Evolutionary conservation across 1,139 yeast species (phyloP), one percentile per base, ranked within the genome.

Genomic region (Lipomyces yarrowii): DNA sequence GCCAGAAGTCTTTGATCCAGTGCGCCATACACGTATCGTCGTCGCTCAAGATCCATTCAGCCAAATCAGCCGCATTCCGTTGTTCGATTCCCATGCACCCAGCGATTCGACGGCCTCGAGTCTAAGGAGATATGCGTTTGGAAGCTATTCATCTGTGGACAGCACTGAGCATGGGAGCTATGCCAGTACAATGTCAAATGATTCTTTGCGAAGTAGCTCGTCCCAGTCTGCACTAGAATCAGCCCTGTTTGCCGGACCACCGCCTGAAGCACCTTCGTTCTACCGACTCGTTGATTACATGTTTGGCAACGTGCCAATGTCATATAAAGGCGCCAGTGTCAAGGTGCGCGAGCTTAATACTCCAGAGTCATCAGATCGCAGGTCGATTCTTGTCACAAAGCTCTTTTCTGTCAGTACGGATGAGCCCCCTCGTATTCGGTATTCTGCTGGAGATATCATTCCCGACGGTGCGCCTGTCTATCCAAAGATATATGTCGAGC

Each of bases 261-360:
- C 61, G n/a, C 61, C 61, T 18, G 57, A 58, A 23, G 11, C 61
- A 4, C 57, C 57, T 18, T 30, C 52, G 4, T 58, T 58, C 18
- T 26, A 30, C 35, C 39, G 61, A 51, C 57, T 58, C 15, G 59
- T 58, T 10, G 70, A 67, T 35, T 63, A 65, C 61, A 67, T 67
- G 70, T 67, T 67, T 54, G 70, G 68, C 13, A 64, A 62, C 10
- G 61, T 65, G 8, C 70, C 70, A 26, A 37, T 65, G 48, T 65
- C 70, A 18, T 63, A 62, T 39, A 62, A 61, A 21, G 64, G 68
- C 15, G 57, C 67, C 8, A 53, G 67, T 5, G 63, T 57, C 15
- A 60, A 63, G 58, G 39, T 67, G 46, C 65, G 63, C 48, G 53
- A 59, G n/a, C 53, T 67, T 39, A 61, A 61, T 11, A 30, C 56